Evolutionary conservation across 345 rosid genomes (phyloP).

Genomic region (Arabidopsis suecica): DNA sequence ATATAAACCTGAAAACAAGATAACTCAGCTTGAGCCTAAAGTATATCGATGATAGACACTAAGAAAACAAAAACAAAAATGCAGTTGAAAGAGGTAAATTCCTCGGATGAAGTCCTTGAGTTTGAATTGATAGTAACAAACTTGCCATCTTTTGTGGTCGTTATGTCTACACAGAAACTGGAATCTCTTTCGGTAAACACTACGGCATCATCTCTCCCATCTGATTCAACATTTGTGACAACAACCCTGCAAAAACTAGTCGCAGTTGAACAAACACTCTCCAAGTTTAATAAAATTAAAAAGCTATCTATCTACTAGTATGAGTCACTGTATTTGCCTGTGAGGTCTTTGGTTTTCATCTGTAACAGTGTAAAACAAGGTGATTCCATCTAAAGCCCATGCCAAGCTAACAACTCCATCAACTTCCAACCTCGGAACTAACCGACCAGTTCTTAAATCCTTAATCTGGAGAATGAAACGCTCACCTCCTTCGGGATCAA

Average conservation of each 20-base stretch:
- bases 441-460: slow-evolving; percentile 62
- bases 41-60: no score
- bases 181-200: slow-evolving; percentile 69
- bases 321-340: slow-evolving; percentile 53
- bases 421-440: slow-evolving; percentile 56
- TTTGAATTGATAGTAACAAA: slow-evolving; percentile 93
- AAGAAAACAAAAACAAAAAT: not conserved
- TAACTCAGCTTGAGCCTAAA: slow-evolving; percentile 26
- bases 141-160: slow-evolving; percentile 95
- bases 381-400: slow-evolving; percentile 79
- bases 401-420: slow-evolving; percentile 86
- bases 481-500: slow-evolving; percentile 74
- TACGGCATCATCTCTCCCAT: slow-evolving; percentile 46
- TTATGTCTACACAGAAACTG: slow-evolving; percentile 82
- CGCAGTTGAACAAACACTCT: slow-evolving; percentile 30
- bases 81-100: slow-evolving; percentile 48
- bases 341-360: slow-evolving; percentile 79
- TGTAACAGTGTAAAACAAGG: slow-evolving; percentile 68
- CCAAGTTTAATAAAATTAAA: not conserved
- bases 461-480: slow-evolving; percentile 76
- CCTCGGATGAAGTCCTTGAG: slow-evolving; percentile 96
- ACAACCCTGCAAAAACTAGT: slow-evolving; percentile 60
- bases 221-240: slow-evolving; percentile 60
- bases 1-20: slow-evolving; percentile 67
- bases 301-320: slow-evolving; percentile 13